Conservation (phyloP, 2,329 filamentous ascomycete species). For the Xylariomycetidae sp. region DNA sequence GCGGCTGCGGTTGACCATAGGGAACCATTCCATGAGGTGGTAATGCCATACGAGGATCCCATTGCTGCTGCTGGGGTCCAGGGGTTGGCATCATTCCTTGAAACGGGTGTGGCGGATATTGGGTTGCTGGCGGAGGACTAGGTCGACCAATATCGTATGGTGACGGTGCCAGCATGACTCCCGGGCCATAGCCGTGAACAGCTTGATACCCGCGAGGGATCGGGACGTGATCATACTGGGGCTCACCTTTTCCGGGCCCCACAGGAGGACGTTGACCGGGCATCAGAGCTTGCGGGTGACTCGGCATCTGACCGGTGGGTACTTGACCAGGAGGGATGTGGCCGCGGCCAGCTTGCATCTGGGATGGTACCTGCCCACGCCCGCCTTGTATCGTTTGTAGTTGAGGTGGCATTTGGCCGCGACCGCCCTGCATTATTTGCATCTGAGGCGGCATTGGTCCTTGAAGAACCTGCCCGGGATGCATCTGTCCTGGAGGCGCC, state of each 20-base stretch:
- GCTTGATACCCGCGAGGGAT: constrained; percentile 28
- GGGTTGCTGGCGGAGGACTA: constrained; percentile 7
- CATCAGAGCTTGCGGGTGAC: constrained; percentile 7
- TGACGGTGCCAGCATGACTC: constrained; percentile 19
- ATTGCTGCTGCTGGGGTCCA: constrained; percentile 10
- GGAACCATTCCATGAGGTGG: constrained; percentile 6
- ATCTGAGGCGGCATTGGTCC: constrained; percentile 15
- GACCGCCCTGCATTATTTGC: constrained; percentile 8
- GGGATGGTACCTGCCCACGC: constrained; percentile 14
- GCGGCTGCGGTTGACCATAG: constrained; percentile 1
- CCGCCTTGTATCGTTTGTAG: constrained; percentile 10
- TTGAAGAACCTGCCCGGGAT: too few relatives aligned
- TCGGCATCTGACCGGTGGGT: constrained; percentile 10
- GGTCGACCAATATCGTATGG: constrained; percentile 23
- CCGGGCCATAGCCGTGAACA: constrained; percentile 26
- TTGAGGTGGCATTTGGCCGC: constrained; percentile 14
- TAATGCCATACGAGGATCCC: constrained; percentile 17
- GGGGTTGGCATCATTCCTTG: constrained; percentile 6
- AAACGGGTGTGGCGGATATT: constrained; percentile 13
- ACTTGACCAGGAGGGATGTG: constrained; percentile 7
- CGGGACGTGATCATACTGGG: constrained; percentile 26
- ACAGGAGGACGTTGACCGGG: constrained; percentile 4
- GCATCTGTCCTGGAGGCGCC: constrained; percentile 10
- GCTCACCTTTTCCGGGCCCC: constrained; percentile 11
- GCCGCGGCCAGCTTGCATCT: constrained; percentile 13